Evolutionary conservation across 768 basidiomycete species (phyloP).

Genomic region (Calocybe gangraenosa): DNA sequence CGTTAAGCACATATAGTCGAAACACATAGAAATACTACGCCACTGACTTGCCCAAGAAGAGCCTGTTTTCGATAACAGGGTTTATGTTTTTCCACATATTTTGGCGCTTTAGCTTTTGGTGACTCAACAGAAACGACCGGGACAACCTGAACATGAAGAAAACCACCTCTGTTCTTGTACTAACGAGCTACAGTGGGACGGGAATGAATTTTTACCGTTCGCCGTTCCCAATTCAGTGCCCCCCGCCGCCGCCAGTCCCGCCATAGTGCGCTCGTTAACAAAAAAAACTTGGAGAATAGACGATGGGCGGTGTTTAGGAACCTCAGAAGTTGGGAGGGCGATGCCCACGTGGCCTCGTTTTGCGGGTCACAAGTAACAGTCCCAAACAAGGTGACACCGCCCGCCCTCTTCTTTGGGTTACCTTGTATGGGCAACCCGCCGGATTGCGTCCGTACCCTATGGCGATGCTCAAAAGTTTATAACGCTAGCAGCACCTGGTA

Average conservation of each 20-base stretch:
- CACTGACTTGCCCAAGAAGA: constrained; percentile 75
- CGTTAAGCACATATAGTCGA: constrained; percentile 15
- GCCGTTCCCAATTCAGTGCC: constrained; percentile 20
- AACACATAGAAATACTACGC: constrained; percentile 17
- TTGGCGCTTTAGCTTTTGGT: constrained; percentile 17
- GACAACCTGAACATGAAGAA: constrained; percentile 11
- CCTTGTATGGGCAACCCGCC: constrained; percentile 22
- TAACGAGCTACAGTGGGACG: constrained; percentile 16
- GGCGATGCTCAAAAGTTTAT: constrained; percentile 21
- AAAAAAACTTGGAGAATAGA: constrained; percentile 16
- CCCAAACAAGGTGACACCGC: constrained; percentile 18
- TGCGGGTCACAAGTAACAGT: constrained; percentile 11
- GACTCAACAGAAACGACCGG: constrained; percentile 13
- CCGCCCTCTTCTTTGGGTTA: constrained; percentile 16
- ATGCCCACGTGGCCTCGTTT: constrained; percentile 21
- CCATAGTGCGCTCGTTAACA: constrained; percentile 18
- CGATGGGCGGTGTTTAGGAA: constrained; percentile 29
- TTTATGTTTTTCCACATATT: constrained; percentile 68
- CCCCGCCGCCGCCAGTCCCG: constrained; percentile 12
- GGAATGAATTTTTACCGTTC: constrained; percentile 22
- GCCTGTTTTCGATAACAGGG: constrained; percentile 56
- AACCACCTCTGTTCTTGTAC: constrained; percentile 20
- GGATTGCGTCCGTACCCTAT: constrained; percentile 22
- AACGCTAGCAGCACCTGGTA: constrained; percentile 2
- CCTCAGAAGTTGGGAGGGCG: constrained; percentile 20